phyloP scores from a whole-genome alignment of 2,329 filamentous ascomycete species.

The Apiospora malaysiana region DNA sequence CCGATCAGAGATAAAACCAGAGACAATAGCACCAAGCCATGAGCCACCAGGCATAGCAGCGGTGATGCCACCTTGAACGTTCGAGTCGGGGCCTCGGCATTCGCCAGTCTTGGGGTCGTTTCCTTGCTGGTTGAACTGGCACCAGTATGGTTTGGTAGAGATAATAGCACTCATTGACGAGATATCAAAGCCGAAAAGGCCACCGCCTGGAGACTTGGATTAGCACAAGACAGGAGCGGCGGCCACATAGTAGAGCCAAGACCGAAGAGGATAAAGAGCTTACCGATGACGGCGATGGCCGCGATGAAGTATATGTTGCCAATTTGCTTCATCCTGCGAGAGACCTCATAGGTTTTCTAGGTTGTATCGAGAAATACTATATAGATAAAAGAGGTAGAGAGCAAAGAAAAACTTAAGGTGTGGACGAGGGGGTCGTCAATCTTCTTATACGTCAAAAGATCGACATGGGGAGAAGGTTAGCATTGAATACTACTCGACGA shows the following conservation, averaged over 20 bases:
- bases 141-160: constrained; percentile 47
- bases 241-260: neutral
- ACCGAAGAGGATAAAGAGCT: constrained; percentile 24
- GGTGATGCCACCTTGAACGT: constrained; percentile 67
- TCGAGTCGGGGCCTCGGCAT: constrained; percentile 57
- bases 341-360: constrained; percentile 9
- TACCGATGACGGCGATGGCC: constrained; percentile 50
- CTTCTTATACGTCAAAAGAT: neutral
- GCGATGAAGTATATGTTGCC: constrained; percentile 52
- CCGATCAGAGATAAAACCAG: constrained; percentile 63
- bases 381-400: constrained; percentile 4
- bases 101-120: constrained; percentile 33
- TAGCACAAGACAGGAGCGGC: neutral
- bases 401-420: neutral
- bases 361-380: neutral
- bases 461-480: neutral
- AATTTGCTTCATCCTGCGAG: constrained; percentile 37
- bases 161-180: constrained; percentile 53
- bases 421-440: constrained; percentile 2
- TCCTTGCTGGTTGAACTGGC: constrained; percentile 46
- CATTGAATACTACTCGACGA: neutral
- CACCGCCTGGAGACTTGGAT: constrained; percentile 39
- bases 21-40: constrained; percentile 67
- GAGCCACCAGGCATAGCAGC: constrained; percentile 76
- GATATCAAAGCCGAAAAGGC: constrained; percentile 51